Evolutionary conservation across 257 asterid genomes (phyloP).

Genomic region (Rubia yunnanensis): DNA sequence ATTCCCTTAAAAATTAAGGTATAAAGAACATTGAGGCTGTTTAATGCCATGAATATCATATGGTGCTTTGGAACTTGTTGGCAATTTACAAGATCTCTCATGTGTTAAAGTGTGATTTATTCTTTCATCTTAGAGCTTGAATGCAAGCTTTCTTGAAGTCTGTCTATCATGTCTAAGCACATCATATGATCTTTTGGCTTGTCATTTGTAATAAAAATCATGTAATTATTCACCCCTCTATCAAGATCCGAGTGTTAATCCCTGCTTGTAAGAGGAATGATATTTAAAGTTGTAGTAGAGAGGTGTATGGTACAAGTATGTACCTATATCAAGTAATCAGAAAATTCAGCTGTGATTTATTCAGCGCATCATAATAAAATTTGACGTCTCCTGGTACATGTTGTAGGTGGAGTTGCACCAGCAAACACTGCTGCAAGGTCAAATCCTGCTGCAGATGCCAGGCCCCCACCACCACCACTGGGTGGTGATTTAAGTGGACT

Average conservation of each 20-base stretch:
- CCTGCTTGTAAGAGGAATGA: background rate
- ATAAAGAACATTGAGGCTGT: background rate
- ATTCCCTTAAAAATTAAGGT: background rate
- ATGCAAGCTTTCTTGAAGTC: background rate
- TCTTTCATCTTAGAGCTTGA: background rate
- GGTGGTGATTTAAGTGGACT: slow-evolving; percentile 39
- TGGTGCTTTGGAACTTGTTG: too few species aligned
- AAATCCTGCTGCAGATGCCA: slow-evolving; percentile 25
- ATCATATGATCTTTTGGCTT: background rate
- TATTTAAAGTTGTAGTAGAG: background rate
- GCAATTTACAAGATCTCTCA: background rate
- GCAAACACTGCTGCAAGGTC: slow-evolving; percentile 30
- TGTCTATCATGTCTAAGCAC: background rate
- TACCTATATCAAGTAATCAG: background rate
- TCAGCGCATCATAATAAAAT: background rate
- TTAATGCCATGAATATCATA: too few species aligned
- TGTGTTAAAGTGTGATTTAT: background rate
- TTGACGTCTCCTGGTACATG: background rate
- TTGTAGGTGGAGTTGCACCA: slow-evolving; percentile 37
- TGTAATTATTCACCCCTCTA: background rate
- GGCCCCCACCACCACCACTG: slow-evolving; percentile 21
- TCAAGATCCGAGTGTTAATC: background rate
- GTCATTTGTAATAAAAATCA: background rate
- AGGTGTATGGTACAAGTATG: background rate
- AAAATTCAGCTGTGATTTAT: background rate